These are phyloP conservation scores for Camellia granthamiana DNA, from an alignment of 148 eudicot genomes.

Conservation along the genomic window DNA sequence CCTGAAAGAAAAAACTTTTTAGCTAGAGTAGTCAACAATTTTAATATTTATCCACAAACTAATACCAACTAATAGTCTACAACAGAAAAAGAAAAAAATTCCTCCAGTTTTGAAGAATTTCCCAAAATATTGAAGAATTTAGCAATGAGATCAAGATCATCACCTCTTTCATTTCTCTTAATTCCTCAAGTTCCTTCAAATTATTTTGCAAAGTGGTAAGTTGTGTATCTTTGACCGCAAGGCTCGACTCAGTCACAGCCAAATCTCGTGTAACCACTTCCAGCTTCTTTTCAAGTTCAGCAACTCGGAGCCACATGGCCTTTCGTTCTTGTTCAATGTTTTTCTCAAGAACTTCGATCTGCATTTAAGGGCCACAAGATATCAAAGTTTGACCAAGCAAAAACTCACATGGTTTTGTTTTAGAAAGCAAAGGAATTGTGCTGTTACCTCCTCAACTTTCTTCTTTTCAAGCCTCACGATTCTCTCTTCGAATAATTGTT, in stretches of 20 bases:
- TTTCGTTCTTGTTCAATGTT: slow-evolving; percentile 59
- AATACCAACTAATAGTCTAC: not conserved
- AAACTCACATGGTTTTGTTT: not conserved
- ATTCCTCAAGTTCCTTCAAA: slow-evolving; percentile 78
- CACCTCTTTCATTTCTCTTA: slow-evolving; percentile 98
- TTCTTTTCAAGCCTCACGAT: slow-evolving; percentile 61
- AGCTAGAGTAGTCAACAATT: not conserved
- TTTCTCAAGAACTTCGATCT: slow-evolving; percentile 50
- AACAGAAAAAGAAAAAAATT: not conserved
- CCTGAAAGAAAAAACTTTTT: slow-evolving; percentile 43
- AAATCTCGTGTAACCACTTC: slow-evolving; percentile 50
- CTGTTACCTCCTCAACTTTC: slow-evolving; percentile 54
- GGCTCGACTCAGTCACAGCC: slow-evolving; percentile 44
- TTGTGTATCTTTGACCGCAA: slow-evolving; percentile 58
- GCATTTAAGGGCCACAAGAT: slow-evolving; percentile 24
- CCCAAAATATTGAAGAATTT: not conserved
- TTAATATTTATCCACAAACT: not conserved
- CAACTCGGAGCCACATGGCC: slow-evolving; percentile 41
- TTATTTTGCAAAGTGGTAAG: slow-evolving; percentile 52
- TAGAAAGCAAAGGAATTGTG: not conserved
- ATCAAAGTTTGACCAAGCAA: not conserved
- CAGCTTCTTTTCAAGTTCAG: slow-evolving; percentile 73
- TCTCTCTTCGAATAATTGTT: slow-evolving; percentile 61
- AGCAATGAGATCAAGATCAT: slow-evolving; percentile 1
- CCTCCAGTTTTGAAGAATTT: no score